A percentile compares a stretch with the other conserved stretches of the same genome.
phyloP scores from a whole-genome alignment of 495 filamentous ascomycete genomes.

The Penicillium flavigenum region DNA sequence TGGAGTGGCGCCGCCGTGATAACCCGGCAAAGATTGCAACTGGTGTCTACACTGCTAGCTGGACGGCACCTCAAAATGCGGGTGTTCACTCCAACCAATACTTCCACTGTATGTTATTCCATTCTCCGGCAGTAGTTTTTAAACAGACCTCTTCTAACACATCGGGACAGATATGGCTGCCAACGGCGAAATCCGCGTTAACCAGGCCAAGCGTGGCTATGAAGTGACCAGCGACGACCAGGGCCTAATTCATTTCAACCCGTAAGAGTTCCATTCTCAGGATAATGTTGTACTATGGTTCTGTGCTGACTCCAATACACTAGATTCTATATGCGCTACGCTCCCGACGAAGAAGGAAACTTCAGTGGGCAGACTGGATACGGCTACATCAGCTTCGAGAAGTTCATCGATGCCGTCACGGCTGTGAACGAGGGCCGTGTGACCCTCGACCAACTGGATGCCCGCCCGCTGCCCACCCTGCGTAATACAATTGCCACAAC shows the following conservation, averaged over 20 bases:
- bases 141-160: slow-evolving; percentile 10
- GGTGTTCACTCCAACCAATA: slow-evolving; percentile 95
- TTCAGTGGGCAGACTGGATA: slow-evolving; percentile 90
- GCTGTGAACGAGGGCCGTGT: slow-evolving; percentile 70
- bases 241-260: slow-evolving; percentile 80
- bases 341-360: slow-evolving; percentile 92
- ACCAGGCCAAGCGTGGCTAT: slow-evolving; percentile 93
- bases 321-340: slow-evolving; percentile 92
- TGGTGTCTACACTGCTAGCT: slow-evolving; percentile 91
- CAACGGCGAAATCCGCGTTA: slow-evolving; percentile 80
- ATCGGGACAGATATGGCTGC: slow-evolving; percentile 61
- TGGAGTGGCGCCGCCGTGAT: slow-evolving; percentile 77
- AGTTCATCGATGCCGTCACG: slow-evolving; percentile 86
- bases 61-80: slow-evolving; percentile 89
- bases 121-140: neutral
- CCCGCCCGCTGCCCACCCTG: slow-evolving; percentile 77
- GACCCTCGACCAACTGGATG: slow-evolving; percentile 72
- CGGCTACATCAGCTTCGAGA: slow-evolving; percentile 92
- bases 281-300: neutral
- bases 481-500: slow-evolving; percentile 87
- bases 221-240: slow-evolving; percentile 82
- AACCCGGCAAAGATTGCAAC: slow-evolving; percentile 69
- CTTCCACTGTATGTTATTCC: slow-evolving; percentile 66
- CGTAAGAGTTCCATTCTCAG: slow-evolving; percentile 34
- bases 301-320: neutral